Evolutionary conservation across 2,329 filamentous ascomycete genomes (phyloP).

Genomic region (Sporothrix phasma): DNA sequence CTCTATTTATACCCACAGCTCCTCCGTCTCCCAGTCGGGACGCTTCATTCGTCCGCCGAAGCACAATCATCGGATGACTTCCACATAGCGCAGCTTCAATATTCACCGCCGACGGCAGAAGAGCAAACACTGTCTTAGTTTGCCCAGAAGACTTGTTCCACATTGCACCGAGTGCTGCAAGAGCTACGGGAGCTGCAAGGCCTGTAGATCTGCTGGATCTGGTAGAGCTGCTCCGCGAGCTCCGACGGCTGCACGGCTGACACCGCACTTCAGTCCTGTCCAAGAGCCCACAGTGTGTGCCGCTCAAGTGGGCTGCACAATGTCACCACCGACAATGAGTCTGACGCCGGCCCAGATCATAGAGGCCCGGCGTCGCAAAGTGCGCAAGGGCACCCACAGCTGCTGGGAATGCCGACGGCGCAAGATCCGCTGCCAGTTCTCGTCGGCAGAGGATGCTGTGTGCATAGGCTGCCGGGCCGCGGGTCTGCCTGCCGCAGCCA

Average conservation of each 20-base stretch:
- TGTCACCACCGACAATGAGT: background rate
- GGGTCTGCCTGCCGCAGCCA: conserved; percentile 35
- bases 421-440: conserved; percentile 40
- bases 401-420: conserved; percentile 44
- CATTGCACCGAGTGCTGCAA: too few relatives aligned
- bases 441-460: conserved; percentile 28
- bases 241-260: too few relatives aligned
- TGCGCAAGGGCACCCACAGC: conserved; percentile 44
- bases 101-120: background rate
- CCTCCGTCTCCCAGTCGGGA: background rate
- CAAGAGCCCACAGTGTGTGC: too few relatives aligned
- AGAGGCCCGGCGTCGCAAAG: conserved; percentile 31
- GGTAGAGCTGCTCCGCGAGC: too few relatives aligned
- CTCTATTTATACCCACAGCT: background rate
- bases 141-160: too few relatives aligned
- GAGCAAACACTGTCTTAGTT: too few relatives aligned
- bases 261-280: too few relatives aligned
- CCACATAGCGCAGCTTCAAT: background rate
- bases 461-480: conserved; percentile 37
- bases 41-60: background rate
- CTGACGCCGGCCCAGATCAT: conserved; percentile 15
- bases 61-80: background rate
- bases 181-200: too few relatives aligned
- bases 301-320: background rate
- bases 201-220: too few relatives aligned